Conservation (phyloP, 1,139 yeast genomes). For the Magnusiomyces fungicola region DNA sequence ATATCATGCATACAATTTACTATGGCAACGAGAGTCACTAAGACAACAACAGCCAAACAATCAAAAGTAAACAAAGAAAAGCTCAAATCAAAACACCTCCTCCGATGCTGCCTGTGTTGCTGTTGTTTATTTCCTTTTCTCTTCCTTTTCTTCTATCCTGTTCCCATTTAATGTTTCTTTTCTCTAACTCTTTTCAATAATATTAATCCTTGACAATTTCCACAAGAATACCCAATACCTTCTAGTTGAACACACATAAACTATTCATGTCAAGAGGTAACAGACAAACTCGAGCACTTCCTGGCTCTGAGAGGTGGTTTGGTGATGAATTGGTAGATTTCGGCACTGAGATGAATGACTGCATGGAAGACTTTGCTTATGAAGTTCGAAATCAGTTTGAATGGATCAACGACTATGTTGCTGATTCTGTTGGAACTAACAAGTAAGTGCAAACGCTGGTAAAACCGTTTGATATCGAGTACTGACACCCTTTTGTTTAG, state of each 20-base stretch:
- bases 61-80: too few species aligned
- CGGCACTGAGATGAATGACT: not conserved
- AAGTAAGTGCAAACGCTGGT: too few species aligned
- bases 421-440: conserved; percentile 23
- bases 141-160: not conserved
- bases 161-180: not conserved
- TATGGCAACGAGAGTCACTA: too few species aligned
- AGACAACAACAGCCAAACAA: too few species aligned
- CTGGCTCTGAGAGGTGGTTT: not conserved
- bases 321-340: not conserved
- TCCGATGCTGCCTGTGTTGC: too few species aligned
- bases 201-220: not conserved
- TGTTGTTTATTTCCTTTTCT: not conserved
- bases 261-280: not conserved
- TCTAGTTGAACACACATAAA: too few species aligned
- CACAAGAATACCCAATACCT: not conserved
- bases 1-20: too few species aligned
- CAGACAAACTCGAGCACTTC: not conserved
- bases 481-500: too few species aligned
- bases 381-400: conserved; percentile 35
- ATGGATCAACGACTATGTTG: conserved; percentile 33
- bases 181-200: not conserved
- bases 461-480: too few species aligned
- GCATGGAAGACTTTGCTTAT: conserved; percentile 34
- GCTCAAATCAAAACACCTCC: too few species aligned